A percentile compares a stretch with the other conserved stretches of the same genome.
These are phyloP conservation scores for Neolecta irregularis DNA, from an alignment of 1,139 yeast species.

Conservation along the genomic window DNA sequence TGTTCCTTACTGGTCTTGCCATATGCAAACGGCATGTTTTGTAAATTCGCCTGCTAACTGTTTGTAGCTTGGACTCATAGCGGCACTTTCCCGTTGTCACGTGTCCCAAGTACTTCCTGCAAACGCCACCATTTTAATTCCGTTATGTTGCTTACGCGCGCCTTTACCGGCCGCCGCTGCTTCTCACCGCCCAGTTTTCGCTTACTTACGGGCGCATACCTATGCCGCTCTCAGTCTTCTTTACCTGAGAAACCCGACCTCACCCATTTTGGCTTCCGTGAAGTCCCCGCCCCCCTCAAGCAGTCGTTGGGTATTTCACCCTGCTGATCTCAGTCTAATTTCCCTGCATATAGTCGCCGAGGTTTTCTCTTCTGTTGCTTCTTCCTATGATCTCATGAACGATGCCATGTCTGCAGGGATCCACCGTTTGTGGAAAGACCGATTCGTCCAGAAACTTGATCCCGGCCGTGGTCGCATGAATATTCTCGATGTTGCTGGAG, in stretches of 20 bases:
- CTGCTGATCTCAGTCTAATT: no score
- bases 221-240: no score
- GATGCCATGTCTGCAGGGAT: conserved; percentile 95
- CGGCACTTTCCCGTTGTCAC: no score
- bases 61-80: no score
- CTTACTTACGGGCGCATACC: no score
- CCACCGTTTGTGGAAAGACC: conserved; percentile 89
- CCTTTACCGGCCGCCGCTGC: no score
- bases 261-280: conserved; percentile 90
- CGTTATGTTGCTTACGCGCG: no score
- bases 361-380: conserved; percentile 88
- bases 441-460: conserved; percentile 71
- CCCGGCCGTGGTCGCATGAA: conserved; percentile 73
- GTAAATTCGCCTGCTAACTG: no score
- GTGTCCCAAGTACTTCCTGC: no score
- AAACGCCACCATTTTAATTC: no score
- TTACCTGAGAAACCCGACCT: no score
- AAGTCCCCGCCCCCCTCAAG: conserved; percentile 67
- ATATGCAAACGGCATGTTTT: conserved; percentile 38
- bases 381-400: conserved; percentile 89
- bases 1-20: conserved; percentile 51
- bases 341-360: conserved; percentile 40
- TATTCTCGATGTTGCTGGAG: conserved; percentile 95
- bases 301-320: conserved; percentile 37
- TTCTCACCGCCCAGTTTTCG: no score